Base-by-base conservation (phyloP, 768 basidiomycete species). In the Gelatoporia subvermispora region DNA sequence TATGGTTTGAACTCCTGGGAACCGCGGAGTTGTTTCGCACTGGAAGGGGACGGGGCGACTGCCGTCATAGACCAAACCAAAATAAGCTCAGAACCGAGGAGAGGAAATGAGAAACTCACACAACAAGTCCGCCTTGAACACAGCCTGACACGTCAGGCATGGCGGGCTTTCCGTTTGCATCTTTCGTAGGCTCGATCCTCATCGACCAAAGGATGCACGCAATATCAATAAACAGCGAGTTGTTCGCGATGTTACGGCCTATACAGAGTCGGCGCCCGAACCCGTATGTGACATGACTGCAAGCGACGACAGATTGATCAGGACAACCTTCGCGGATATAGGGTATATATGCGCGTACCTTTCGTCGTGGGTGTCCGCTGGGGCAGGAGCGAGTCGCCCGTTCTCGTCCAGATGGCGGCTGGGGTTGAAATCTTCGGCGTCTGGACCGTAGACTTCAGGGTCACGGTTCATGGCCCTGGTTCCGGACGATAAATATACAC, bases 381-480 rank as follows among this genome's bases (percentile, higher is more conserved):
- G 42, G 3, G 45, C 49, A 3, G 39, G 10, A 1, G 23, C 28
- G 5, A 48, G 2, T 20, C 34, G 10, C 1, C 49, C 50, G 2
- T 37, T 10, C 3, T 46, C 9, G 23, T 49, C 47, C 0, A 59
- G 47, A 41, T 39, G 52, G 13, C 60, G 50, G 3, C 45, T 51
- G 2, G 60, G 60, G 4, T 41, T 22, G 49, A 61, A 61, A 4
- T 35, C 28, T 2, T 48, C 44, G 4, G 53, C 51, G 24, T 60
- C 52, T 4, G 47, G 40, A 11, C 51, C 52, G 21, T 42, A 60
- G 0, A 46, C 37, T 20, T 52, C 50, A n/a, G 57, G 55, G 34
- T 65, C 60, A 45, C 56, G 59, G 2, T 60, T 51, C 53, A 67
- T 60, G 8, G 51, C 49, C 66, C 64, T 65, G 69, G 67, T 74